phyloP scores from a whole-genome alignment of 305 asterid genomes.

The Solanum chacoense region DNA sequence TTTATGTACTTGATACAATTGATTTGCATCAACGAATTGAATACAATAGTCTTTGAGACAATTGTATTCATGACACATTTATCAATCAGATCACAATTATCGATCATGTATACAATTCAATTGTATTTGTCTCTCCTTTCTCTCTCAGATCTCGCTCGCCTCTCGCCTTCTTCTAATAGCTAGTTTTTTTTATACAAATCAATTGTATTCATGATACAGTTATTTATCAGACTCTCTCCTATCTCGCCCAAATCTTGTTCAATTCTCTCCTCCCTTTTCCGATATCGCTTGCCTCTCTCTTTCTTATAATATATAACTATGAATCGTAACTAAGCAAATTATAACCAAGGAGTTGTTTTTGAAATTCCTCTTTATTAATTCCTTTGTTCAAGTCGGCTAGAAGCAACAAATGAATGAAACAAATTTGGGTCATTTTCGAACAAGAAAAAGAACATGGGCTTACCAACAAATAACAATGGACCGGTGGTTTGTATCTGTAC shows the following conservation, averaged over 20 bases:
- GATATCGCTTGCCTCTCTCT: too few species aligned
- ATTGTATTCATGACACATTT: not conserved
- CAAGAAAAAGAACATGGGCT: not conserved
- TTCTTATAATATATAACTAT: too few species aligned
- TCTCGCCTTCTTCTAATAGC: not conserved
- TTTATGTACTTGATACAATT: too few species aligned
- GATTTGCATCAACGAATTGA: not conserved
- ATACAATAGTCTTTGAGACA: not conserved
- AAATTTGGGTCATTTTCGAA: not conserved
- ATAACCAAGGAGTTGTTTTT: too few species aligned
- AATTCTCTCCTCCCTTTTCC: too few species aligned
- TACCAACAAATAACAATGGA: not conserved
- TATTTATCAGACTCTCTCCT: too few species aligned
- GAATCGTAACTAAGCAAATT: too few species aligned
- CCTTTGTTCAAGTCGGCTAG: not conserved
- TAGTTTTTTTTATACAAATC: too few species aligned
- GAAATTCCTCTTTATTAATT: not conserved
- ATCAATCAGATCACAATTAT: not conserved
- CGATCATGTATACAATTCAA: not conserved
- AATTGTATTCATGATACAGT: too few species aligned
- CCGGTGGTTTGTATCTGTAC: not conserved
- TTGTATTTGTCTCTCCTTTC: not conserved
- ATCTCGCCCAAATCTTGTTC: too few species aligned
- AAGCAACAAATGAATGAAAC: not conserved
- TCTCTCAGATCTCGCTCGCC: not conserved